Conservation (phyloP, 345 rosid species). For the Noccaea bulbosa region DNA sequence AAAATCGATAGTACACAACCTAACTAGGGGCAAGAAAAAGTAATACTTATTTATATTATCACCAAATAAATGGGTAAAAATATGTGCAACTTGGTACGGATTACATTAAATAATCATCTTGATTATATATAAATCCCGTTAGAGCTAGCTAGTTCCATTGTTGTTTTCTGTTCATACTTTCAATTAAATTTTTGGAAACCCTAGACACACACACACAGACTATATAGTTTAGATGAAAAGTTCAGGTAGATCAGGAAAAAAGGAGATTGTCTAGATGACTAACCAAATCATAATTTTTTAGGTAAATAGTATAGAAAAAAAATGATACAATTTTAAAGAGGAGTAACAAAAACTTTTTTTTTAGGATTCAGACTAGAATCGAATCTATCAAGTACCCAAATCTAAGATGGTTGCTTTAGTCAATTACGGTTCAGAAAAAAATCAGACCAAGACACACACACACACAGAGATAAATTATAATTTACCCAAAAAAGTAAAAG, state of each 20-base stretch:
- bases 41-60: slow-evolving; percentile 15
- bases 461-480: slow-evolving; percentile 13
- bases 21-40: slow-evolving; percentile 32
- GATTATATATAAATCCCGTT: slow-evolving; percentile 25
- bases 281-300: background rate
- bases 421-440: slow-evolving; percentile 32
- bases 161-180: slow-evolving; percentile 27
- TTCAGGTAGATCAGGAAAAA: slow-evolving; percentile 13
- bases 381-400: slow-evolving; percentile 33
- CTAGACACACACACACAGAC: slow-evolving; percentile 19
- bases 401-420: slow-evolving; percentile 18
- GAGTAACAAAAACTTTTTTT: slow-evolving; percentile 10
- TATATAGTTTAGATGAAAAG: slow-evolving; percentile 22
- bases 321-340: background rate
- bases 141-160: slow-evolving; percentile 36
- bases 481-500: background rate
- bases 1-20: slow-evolving; percentile 36
- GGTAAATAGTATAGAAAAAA: background rate
- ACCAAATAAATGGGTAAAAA: slow-evolving; percentile 14
- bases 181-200: slow-evolving; percentile 37
- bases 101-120: slow-evolving; percentile 21
- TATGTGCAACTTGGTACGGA: slow-evolving; percentile 41
- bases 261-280: slow-evolving; percentile 3
- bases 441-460: slow-evolving; percentile 29
- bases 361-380: slow-evolving; percentile 30